Base-by-base conservation (phyloP, 2,329 filamentous ascomycete species). In the Exophiala aquamarina region DNA sequence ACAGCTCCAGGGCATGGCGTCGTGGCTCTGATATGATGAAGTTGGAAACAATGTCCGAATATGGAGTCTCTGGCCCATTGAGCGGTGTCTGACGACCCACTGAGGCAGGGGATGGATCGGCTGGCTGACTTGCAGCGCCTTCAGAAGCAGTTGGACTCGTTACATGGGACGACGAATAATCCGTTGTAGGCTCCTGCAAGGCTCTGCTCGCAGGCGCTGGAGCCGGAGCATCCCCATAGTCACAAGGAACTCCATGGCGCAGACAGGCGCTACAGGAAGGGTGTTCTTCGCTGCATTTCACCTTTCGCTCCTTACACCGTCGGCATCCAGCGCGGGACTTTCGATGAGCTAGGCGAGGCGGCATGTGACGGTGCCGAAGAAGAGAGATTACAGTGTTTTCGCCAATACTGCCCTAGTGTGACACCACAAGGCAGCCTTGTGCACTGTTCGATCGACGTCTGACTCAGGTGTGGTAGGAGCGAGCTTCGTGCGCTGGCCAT, bases 271-370 rank as follows among this genome's bases (percentile, higher is more conserved):
- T 26, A 48, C 53, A 54, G 13, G 39, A 43, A 13, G 63, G 63
- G 29, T 56, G 61, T 13, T 50, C 48, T 46, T 65, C 61, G 38
- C 62, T 60, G 47, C 63, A 66, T 50, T 66, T 50, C 32, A 54
- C 44, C 20, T 54, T 54, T 14, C 47, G 44, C 18, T 43, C 40
- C 32, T 54, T 54, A 34, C 47, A 54, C 9, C 47, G 44, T 8
- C 33, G 33, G 41, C 50, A 54, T 10, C 50, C 50, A 14, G 31
- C 36, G 37, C 50, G 47, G 31, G 44, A 46, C 38, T 55, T 52
- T 11, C 26, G 35, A 36, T 52, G 44, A 18, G 45, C 18, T 26
- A 41, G 37, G 4, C 36, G 43, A 18, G 44, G 44, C 13, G 44
- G 35, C 44, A 47, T 47, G 14, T 6, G 23, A 11, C 23, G 6